A percentile compares a stretch with the other conserved stretches of the same genome.
Evolutionary conservation across 2,329 filamentous ascomycete genomes (phyloP).

Genomic region (Neophaeococcomyces mojaviensis): DNA sequence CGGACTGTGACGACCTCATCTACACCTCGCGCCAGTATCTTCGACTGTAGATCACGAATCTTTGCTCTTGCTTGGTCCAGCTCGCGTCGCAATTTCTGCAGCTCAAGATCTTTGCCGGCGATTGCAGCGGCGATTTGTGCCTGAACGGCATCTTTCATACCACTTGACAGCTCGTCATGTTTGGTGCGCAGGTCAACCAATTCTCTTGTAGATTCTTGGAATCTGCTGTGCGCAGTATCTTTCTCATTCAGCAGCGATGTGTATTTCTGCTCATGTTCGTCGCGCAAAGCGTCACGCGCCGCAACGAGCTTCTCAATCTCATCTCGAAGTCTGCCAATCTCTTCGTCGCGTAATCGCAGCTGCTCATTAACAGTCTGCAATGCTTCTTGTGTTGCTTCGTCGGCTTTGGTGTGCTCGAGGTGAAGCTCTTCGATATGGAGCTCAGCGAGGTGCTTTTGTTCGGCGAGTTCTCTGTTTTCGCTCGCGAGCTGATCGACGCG

Average conservation of each 20-base stretch:
- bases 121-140: constrained; percentile 58
- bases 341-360: constrained; percentile 72
- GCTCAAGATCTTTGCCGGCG: constrained; percentile 76
- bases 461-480: constrained; percentile 73
- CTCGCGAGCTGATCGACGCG: constrained; percentile 74
- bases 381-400: constrained; percentile 41
- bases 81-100: constrained; percentile 68
- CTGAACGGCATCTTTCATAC: constrained; percentile 55
- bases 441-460: constrained; percentile 65
- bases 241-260: constrained; percentile 60
- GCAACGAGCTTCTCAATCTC: constrained; percentile 75
- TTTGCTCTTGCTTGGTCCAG: constrained; percentile 63
- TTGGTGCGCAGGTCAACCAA: constrained; percentile 60
- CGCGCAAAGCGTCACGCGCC: constrained; percentile 71
- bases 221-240: constrained; percentile 44
- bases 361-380: constrained; percentile 59
- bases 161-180: constrained; percentile 55
- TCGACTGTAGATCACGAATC: constrained; percentile 52
- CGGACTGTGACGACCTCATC: constrained; percentile 71
- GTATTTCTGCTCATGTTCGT: constrained; percentile 67
- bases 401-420: constrained; percentile 47
- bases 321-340: constrained; percentile 75
- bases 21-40: constrained; percentile 39
- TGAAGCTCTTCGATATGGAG: constrained; percentile 51
- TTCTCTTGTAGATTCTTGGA: constrained; percentile 57